phyloP scores from a whole-genome alignment of 2,329 filamentous ascomycete genomes.

The Botryotinia narcissicola region DNA sequence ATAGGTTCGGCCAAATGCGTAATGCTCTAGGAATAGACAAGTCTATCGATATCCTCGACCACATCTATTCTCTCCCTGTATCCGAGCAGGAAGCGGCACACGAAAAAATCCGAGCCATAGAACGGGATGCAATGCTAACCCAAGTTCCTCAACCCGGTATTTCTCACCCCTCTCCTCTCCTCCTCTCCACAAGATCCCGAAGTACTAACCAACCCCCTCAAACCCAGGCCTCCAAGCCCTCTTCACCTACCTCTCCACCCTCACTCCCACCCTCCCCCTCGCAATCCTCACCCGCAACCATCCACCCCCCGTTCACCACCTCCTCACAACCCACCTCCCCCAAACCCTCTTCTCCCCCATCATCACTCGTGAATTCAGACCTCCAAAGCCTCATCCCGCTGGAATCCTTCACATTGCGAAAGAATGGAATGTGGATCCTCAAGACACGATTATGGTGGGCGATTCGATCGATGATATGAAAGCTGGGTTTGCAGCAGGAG shows the following conservation, averaged over 20 bases:
- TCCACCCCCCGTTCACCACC: conserved; percentile 70
- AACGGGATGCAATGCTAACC: conserved; percentile 73
- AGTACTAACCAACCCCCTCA: conserved; percentile 75
- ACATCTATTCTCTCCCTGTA: conserved; percentile 73
- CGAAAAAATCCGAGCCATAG: conserved; percentile 73
- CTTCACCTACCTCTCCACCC: conserved; percentile 75
- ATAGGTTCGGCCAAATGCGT: conserved; percentile 94
- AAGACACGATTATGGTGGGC: conserved; percentile 46
- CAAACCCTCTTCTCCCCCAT: conserved; percentile 70
- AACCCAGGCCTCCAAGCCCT: conserved; percentile 66
- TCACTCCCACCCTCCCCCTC: conserved; percentile 59
- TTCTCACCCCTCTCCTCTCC: conserved; percentile 52
- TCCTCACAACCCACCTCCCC: conserved; percentile 72
- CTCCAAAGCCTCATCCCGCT: conserved; percentile 83
- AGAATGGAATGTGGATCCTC: conserved; percentile 56
- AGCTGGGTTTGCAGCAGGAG: conserved; percentile 77
- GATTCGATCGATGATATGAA: conserved; percentile 92
- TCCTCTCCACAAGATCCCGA: conserved; percentile 64
- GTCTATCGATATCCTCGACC: conserved; percentile 78
- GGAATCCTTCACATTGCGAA: conserved; percentile 84
- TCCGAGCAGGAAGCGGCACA: conserved; percentile 62
- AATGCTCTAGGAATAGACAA: conserved; percentile 69
- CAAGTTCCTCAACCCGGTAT: conserved; percentile 85
- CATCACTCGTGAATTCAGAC: conserved; percentile 77
- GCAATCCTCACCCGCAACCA: conserved; percentile 96